Evolutionary conservation across 208 protist genomes (phyloP).

Genomic region (Trypanosomatidae sp.): DNA sequence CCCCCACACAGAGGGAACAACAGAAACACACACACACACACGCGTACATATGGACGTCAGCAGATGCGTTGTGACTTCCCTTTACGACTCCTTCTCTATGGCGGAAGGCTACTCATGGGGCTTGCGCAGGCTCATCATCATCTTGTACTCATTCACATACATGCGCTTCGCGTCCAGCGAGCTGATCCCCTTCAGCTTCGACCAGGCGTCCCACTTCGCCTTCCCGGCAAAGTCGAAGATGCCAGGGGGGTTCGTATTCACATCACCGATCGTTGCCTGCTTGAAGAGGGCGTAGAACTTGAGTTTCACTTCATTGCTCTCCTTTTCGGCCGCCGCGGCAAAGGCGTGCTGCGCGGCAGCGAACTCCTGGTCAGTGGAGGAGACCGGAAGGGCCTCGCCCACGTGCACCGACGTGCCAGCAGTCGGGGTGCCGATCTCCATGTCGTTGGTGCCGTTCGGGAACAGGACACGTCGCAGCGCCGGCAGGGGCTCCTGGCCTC

Average conservation of each 20-base stretch:
- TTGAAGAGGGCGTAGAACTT: slow-evolving; percentile 90
- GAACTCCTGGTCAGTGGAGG: slow-evolving; percentile 53
- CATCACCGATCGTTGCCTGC: slow-evolving; percentile 84
- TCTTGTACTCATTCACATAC: slow-evolving; percentile 75
- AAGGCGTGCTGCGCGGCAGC: slow-evolving; percentile 56
- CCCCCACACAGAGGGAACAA: neutral
- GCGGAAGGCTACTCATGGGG: too few species aligned
- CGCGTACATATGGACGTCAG: neutral
- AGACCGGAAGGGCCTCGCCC: slow-evolving; percentile 19
- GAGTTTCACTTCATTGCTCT: slow-evolving; percentile 72
- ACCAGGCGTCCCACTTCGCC: slow-evolving; percentile 94
- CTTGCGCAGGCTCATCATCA: slow-evolving; percentile 34
- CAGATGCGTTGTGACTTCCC: neutral
- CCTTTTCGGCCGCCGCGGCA: slow-evolving; percentile 32
- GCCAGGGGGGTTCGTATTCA: slow-evolving; percentile 72
- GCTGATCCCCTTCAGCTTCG: slow-evolving; percentile 77
- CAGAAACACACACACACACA: neutral
- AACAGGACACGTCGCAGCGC: slow-evolving; percentile 39
- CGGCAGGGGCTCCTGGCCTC: slow-evolving; percentile 52
- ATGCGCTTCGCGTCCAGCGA: slow-evolving; percentile 77
- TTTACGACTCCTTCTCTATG: neutral
- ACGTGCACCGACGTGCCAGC: slow-evolving; percentile 12
- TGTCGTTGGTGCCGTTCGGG: slow-evolving; percentile 15
- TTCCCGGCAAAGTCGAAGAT: slow-evolving; percentile 71
- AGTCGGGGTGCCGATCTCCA: slow-evolving; percentile 9